A percentile compares a stretch with the other conserved stretches of the same genome.
phyloP scores from a whole-genome alignment of 306 rosid genomes.

The Fagus sylvatica region DNA sequence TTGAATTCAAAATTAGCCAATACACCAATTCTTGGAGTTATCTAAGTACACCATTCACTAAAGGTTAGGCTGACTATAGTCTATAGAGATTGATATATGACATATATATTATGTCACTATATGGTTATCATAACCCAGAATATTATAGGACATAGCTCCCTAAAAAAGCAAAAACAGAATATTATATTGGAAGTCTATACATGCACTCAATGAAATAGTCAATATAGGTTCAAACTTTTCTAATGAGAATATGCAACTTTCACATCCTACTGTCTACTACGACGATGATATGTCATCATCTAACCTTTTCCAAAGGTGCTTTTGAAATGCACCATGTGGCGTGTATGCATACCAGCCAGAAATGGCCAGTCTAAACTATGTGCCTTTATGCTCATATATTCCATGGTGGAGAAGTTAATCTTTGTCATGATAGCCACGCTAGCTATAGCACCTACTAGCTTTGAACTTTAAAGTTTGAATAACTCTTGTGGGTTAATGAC shows the following conservation, averaged over 20 bases:
- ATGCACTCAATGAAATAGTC: not conserved
- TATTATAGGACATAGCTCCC: not conserved
- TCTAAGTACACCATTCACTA: not conserved
- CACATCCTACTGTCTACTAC: not conserved
- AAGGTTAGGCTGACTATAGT: not conserved
- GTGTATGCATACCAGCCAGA: conserved; percentile 25
- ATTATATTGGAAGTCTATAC: no score
- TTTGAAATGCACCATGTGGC: conserved; percentile 32
- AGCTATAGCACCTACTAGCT: not conserved
- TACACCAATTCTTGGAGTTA: no score
- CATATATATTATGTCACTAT: conserved; percentile 32
- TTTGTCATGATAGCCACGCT: conserved; percentile 14
- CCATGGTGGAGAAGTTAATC: not conserved
- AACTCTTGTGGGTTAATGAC: no score
- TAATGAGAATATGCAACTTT: conserved; percentile 8
- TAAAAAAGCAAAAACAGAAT: no score
- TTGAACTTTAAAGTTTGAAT: not conserved
- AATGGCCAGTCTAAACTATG: conserved; percentile 24
- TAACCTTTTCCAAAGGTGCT: conserved; percentile 45
- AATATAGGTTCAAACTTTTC: conserved; percentile 10
- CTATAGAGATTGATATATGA: conserved; percentile 22
- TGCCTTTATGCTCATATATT: conserved; percentile 8
- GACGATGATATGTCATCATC: conserved; percentile 40
- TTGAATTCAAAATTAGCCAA: no score
- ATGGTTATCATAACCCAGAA: not conserved